phyloP scores from a whole-genome alignment of 805 yeast genomes.

The Naumovozyma baii region DNA sequence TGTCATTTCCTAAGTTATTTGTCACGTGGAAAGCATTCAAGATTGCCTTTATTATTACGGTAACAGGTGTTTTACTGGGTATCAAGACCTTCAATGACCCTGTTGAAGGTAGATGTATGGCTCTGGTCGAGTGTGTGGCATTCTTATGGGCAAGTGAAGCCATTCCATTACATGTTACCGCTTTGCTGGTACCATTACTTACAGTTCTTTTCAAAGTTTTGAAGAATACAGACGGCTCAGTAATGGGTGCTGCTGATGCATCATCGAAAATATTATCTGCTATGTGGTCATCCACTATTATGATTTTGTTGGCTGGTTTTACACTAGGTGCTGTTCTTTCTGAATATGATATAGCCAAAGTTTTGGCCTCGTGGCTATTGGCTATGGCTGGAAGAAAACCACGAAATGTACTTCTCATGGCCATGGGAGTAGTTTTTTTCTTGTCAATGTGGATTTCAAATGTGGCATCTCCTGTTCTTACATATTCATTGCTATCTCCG shows the following conservation, averaged over 20 bases:
- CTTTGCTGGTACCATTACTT: constrained; percentile 71
- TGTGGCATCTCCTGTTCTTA: constrained; percentile 92
- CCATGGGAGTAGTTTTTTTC: constrained; percentile 78
- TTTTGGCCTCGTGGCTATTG: constrained; percentile 76
- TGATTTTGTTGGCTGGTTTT: constrained; percentile 85
- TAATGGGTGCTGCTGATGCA: constrained; percentile 58
- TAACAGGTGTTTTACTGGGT: constrained; percentile 46
- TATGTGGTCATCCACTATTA: constrained; percentile 93
- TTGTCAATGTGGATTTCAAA: constrained; percentile 92
- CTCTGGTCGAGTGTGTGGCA: constrained; percentile 53
- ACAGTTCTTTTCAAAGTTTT: constrained; percentile 62
- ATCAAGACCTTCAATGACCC: constrained; percentile 54
- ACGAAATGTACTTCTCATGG: constrained; percentile 57
- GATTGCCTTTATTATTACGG: constrained; percentile 37
- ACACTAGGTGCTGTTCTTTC: constrained; percentile 89
- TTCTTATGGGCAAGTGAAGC: constrained; percentile 94
- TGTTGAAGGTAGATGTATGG: constrained; percentile 55
- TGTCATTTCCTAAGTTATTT: constrained; percentile 40
- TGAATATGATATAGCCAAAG: constrained; percentile 80
- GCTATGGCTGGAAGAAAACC: constrained; percentile 79
- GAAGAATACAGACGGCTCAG: constrained; percentile 41
- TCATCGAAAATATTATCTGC: constrained; percentile 56
- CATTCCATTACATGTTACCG: constrained; percentile 85
- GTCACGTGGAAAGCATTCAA: constrained; percentile 41
- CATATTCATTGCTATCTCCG: constrained; percentile 81